Conservation (phyloP, 1,284 basidiomycete species). For the Fistulinella cinereoalba region DNA sequence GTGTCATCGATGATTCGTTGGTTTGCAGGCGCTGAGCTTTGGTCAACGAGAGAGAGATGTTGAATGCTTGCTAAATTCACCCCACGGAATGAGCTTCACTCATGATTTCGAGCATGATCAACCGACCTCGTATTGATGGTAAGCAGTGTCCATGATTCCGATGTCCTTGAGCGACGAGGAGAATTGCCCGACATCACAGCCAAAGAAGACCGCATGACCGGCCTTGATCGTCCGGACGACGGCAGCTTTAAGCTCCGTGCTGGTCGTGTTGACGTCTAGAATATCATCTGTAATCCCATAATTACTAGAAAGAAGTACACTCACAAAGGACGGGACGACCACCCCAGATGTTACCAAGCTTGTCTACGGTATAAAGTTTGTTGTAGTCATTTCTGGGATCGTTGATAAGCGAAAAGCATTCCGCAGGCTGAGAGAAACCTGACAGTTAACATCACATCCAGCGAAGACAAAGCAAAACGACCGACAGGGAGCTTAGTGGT, state of each 20-base stretch:
- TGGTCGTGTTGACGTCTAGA: conserved; percentile 86
- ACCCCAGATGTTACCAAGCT: conserved; percentile 90
- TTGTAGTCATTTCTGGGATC: conserved; percentile 86
- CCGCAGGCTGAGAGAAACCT: conserved; percentile 43
- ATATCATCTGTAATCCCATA: conserved; percentile 4
- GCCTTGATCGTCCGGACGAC: conserved; percentile 87
- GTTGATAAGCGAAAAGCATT: conserved; percentile 90
- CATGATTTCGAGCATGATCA: neutral
- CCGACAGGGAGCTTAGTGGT: conserved; percentile 57
- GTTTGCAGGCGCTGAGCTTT: conserved; percentile 86
- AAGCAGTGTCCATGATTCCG: conserved; percentile 84
- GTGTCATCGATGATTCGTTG: conserved; percentile 86
- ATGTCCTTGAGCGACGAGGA: conserved; percentile 64
- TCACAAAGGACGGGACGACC: conserved; percentile 78
- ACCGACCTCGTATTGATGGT: conserved; percentile 79
- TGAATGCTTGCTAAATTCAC: conserved; percentile 49
- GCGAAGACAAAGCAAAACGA: conserved; percentile 13
- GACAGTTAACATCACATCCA: conserved; percentile 3
- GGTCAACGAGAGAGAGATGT: conserved; percentile 57
- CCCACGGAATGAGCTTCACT: conserved; percentile 2
- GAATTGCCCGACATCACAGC: conserved; percentile 85
- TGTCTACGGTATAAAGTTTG: conserved; percentile 90
- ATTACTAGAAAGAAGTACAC: conserved; percentile 25
- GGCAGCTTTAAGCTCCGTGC: conserved; percentile 75
- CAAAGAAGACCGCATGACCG: conserved; percentile 91